A percentile compares a stretch with the other conserved stretches of the same genome.
Evolutionary conservation across 495 filamentous ascomycete genomes (phyloP).

Genomic region (Recurvomyces mirabilis): DNA sequence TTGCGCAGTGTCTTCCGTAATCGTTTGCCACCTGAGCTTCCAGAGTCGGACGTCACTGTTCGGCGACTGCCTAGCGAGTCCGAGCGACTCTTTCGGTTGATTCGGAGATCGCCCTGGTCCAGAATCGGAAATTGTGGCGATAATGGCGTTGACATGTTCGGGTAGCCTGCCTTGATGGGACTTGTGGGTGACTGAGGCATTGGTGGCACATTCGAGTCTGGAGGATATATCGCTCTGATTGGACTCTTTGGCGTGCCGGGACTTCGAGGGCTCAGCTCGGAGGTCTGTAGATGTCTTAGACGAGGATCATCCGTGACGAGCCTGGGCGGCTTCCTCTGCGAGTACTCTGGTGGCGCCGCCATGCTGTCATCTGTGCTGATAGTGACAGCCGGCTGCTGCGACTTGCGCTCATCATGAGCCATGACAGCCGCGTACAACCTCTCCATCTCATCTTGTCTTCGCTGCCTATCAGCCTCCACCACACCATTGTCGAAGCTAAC

Average conservation of each 20-base stretch:
- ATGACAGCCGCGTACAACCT: slow-evolving; percentile 84
- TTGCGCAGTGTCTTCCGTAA: slow-evolving; percentile 37
- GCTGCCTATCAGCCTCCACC: slow-evolving; percentile 57
- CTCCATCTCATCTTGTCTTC: slow-evolving; percentile 70
- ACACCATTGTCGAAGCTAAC: slow-evolving; percentile 63
- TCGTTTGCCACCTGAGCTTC: slow-evolving; percentile 14
- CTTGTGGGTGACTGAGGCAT: slow-evolving; percentile 13
- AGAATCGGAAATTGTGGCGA: background rate
- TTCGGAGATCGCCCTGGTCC: background rate
- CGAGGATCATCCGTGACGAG: slow-evolving; percentile 15
- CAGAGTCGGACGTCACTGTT: background rate
- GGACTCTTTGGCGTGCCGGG: slow-evolving; percentile 14
- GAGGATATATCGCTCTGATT: slow-evolving; percentile 32
- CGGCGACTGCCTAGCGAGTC: slow-evolving; percentile 29
- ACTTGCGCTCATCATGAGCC: slow-evolving; percentile 69
- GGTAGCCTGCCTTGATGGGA: slow-evolving; percentile 13
- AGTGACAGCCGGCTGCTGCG: background rate
- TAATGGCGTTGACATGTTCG: background rate
- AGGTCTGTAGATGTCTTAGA: slow-evolving; percentile 12
- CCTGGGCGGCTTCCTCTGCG: slow-evolving; percentile 7
- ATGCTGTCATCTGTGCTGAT: too few species aligned
- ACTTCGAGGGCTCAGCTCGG: slow-evolving; percentile 14
- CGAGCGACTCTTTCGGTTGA: slow-evolving; percentile 21
- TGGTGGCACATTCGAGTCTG: slow-evolving; percentile 18
- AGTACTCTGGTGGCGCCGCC: slow-evolving; percentile 10